Conservation (phyloP, 345 rosid genomes). For the Moricandia arvensis region DNA sequence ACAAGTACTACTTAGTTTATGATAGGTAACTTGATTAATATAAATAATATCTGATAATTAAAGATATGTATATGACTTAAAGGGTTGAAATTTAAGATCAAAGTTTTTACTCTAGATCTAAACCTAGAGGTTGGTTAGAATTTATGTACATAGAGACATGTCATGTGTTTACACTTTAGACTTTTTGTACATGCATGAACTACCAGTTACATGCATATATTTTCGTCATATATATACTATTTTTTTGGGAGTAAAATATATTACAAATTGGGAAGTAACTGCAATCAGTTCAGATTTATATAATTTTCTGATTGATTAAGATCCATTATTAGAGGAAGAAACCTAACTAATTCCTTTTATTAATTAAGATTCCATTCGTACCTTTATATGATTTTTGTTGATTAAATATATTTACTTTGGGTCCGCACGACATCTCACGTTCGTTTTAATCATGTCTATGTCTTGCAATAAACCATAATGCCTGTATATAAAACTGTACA, state of each 20-base stretch:
- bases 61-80: background rate
- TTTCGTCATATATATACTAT: background rate
- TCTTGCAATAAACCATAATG: background rate
- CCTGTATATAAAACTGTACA: background rate
- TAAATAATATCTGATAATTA: background rate
- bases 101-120: constrained; percentile 30
- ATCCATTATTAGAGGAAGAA: constrained; percentile 10
- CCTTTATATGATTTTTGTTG: constrained; percentile 13
- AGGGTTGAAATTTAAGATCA: constrained; percentile 5
- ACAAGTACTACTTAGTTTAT: background rate
- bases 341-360: background rate
- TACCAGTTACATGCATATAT: constrained; percentile 23
- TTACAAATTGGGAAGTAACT: constrained; percentile 3
- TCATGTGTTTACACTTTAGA: constrained; percentile 32
- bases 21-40: background rate
- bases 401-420: constrained; percentile 19
- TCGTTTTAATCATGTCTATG: constrained; percentile 26
- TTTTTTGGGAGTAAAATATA: background rate
- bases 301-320: background rate
- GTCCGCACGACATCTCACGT: constrained; percentile 35
- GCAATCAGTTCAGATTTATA: background rate
- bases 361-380: constrained; percentile 26
- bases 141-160: constrained; percentile 37
- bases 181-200: constrained; percentile 24
- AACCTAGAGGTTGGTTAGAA: constrained; percentile 36